Evolutionary conservation across 441 rosid genomes (phyloP), one percentile per base, ranked within the genome.

Genomic region (Brassica hybrid): DNA sequence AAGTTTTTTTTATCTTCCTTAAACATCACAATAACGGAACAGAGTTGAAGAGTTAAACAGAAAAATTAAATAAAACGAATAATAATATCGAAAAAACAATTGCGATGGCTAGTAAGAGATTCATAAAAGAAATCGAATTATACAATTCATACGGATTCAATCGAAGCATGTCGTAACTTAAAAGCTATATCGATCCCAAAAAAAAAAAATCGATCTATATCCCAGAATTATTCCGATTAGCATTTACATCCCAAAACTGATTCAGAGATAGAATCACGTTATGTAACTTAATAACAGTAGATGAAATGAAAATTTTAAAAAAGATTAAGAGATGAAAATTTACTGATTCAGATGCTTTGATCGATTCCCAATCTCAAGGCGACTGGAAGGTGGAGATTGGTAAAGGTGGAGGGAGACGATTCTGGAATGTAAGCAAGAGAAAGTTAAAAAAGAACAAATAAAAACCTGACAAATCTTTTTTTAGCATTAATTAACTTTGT

Each of bases 371-470:
- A 74, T 74, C 71, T 43, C 4, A 59, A 41, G 66, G 27, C 77
- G 41, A 16, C 57, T 52, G 21, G 58, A 52, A 50, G 57, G 57
- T 50, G n/a, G n/a, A n/a, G n/a, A n/a, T n/a, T n/a, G n/a, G n/a
- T n/a, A n/a, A n/a, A n/a, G n/a, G n/a, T n/a, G 57, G 54, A 45
- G 14, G 71, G 71, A 74, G 67, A 41, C 72, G 78, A 57, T 74
- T 52, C 58, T 52, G n/a, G n/a, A n/a, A n/a, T n/a, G 21, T 52
- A 52, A 52, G 4, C 19, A 52, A 52, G 58, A 52, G 25, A 58
- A 19, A 38, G 63, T 67, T 45, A 48, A 16, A 8, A 48, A 25
- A 41, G n/a, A 41, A 67, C 59, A 30, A 58, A 71, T 18, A 8
- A 59, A 38, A 59, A 71, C 23, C 66, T 59, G 58, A 71, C 58